These are phyloP conservation scores for Acidomyces sp. DNA, from an alignment of 495 filamentous ascomycete genomes.

Conservation along the genomic window DNA sequence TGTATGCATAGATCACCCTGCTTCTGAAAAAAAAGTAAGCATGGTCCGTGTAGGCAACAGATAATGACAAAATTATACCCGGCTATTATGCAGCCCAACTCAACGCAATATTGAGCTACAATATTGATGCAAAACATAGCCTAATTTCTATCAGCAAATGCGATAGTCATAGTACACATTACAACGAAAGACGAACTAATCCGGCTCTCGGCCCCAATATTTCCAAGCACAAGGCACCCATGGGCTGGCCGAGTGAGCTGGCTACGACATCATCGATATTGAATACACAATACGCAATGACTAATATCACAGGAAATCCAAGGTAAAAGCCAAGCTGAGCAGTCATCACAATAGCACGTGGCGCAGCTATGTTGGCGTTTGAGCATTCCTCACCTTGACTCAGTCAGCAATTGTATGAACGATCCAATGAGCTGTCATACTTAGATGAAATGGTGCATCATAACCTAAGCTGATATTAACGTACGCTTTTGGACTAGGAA, in stretches of 20 bases:
- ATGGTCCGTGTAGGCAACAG: too few species aligned
- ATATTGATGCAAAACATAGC: conserved; percentile 14
- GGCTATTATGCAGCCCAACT: conserved; percentile 13
- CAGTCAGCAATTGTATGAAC: too few species aligned
- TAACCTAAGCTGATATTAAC: conserved; percentile 1
- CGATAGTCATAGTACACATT: too few species aligned
- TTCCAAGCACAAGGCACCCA: conserved; percentile 9
- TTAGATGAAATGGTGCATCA: conserved; percentile 10
- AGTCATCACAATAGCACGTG: conserved; percentile 11
- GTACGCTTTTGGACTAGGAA: not conserved
- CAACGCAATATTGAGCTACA: conserved; percentile 7
- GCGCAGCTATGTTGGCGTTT: conserved; percentile 10
- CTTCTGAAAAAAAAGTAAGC: too few species aligned
- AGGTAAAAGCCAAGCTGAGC: conserved; percentile 12
- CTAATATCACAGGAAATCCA: conserved; percentile 9
- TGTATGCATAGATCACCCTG: conserved; percentile 11
- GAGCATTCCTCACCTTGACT: conserved; percentile 10
- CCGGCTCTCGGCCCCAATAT: conserved; percentile 8
- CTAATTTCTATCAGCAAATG: too few species aligned
- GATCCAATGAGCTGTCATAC: too few species aligned
- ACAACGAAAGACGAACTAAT: too few species aligned
- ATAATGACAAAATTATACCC: not conserved
- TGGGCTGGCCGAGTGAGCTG: conserved; percentile 7
- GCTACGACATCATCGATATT: conserved; percentile 10
- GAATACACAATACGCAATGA: conserved; percentile 5